phyloP scores from a whole-genome alignment of 225 moss, liverwort and hornwort genomes.

The Bryoerythrophyllum caledonicum region DNA sequence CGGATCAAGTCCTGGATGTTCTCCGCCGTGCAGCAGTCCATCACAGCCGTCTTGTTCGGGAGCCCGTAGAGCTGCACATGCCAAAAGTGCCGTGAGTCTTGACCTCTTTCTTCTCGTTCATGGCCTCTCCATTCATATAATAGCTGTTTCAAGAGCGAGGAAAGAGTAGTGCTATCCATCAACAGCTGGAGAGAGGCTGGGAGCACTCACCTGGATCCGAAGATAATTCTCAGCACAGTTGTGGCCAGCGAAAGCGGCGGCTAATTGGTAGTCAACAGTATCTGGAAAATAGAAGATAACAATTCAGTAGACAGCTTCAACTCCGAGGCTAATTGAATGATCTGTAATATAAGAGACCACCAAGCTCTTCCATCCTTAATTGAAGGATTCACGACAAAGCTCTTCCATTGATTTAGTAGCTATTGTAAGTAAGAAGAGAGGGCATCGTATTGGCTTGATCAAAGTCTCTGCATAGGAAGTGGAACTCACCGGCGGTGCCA shows the following conservation, averaged over 20 bases:
- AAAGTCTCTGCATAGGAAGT: neutral
- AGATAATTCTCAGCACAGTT: conserved; percentile 89
- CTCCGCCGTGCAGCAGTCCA: conserved; percentile 77
- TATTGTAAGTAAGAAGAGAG: too few species aligned
- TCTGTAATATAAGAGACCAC: neutral
- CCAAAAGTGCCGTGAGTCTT: too few species aligned
- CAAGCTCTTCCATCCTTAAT: too few species aligned
- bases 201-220: conserved; percentile 72
- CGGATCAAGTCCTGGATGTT: conserved; percentile 71
- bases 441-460: too few species aligned
- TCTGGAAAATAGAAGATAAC: conserved; percentile 42
- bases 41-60: conserved; percentile 68
- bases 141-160: too few species aligned
- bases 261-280: conserved; percentile 94
- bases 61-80: conserved; percentile 74
- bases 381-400: too few species aligned
- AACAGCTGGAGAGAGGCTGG: neutral
- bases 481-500: conserved; percentile 75
- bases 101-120: too few species aligned
- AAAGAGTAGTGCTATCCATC: too few species aligned
- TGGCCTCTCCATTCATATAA: too few species aligned
- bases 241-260: conserved; percentile 90
- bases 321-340: neutral
- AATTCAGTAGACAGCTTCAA: neutral
- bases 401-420: too few species aligned